These are phyloP conservation scores for Kingdonia uniflora DNA, from an alignment of 164 flowering plant species.

Conservation along the genomic window DNA sequence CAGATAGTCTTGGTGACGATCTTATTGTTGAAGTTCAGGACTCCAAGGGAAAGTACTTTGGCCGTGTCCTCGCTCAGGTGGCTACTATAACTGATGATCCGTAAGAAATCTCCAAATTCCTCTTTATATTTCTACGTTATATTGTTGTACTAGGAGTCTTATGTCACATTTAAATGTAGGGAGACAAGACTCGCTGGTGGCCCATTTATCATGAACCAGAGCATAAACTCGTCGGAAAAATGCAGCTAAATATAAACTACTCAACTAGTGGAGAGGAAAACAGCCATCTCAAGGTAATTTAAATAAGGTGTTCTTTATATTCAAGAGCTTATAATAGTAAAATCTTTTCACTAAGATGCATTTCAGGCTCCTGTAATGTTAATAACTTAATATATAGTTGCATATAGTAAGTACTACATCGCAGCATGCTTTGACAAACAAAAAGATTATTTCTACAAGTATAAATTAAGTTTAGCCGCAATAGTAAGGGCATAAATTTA, in stretches of 20 bases:
- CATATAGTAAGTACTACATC: too few species aligned
- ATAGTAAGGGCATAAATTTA: too few species aligned
- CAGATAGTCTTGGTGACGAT: constrained; percentile 85
- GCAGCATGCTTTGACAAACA: too few species aligned
- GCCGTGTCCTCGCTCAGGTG: constrained; percentile 81
- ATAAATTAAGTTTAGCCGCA: too few species aligned
- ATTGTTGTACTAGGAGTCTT: constrained; percentile 5
- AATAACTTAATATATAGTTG: too few species aligned
- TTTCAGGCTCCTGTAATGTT: too few species aligned
- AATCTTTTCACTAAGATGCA: too few species aligned
- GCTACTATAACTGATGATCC: constrained; percentile 74
- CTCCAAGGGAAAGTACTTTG: constrained; percentile 66
- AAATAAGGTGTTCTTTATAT: background rate
- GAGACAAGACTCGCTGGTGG: constrained; percentile 94
- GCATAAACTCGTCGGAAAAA: constrained; percentile 76
- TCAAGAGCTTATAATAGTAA: too few species aligned
- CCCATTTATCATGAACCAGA: constrained; percentile 80
- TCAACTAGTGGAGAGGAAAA: constrained; percentile 63
- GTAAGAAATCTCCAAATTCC: constrained; percentile 26
- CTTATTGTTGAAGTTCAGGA: constrained; percentile 73
- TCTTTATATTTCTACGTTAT: background rate
- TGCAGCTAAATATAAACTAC: constrained; percentile 67
- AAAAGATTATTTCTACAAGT: too few species aligned
- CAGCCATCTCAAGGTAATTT: constrained; percentile 54
- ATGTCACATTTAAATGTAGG: constrained; percentile 30